These are phyloP conservation scores for Colletotrichum ledebouriae DNA, from an alignment of 2,329 filamentous ascomycete species.

Conservation along the genomic window DNA sequence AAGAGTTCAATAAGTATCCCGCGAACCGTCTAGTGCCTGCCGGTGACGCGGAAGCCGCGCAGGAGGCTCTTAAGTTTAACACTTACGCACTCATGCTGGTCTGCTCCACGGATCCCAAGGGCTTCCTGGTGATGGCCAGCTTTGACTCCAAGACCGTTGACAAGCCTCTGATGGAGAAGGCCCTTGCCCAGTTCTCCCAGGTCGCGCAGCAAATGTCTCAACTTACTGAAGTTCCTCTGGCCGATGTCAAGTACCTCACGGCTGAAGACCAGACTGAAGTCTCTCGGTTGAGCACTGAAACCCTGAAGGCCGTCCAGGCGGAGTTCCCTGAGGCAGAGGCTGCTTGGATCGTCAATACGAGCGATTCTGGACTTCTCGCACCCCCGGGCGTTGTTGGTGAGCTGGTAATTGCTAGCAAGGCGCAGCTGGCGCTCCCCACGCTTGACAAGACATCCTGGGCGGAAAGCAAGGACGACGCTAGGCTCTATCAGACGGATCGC, in stretches of 20 bases:
- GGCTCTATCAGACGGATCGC: slow-evolving; percentile 56
- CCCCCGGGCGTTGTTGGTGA: slow-evolving; percentile 60
- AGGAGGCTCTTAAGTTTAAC: slow-evolving; percentile 71
- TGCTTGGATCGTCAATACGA: slow-evolving; percentile 57
- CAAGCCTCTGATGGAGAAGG: slow-evolving; percentile 64
- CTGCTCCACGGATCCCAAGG: slow-evolving; percentile 69
- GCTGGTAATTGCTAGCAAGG: slow-evolving; percentile 55
- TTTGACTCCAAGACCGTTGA: slow-evolving; percentile 73
- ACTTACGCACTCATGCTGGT: slow-evolving; percentile 75
- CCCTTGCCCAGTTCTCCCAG: slow-evolving; percentile 64
- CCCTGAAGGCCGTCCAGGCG: slow-evolving; percentile 44
- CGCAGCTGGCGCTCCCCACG: slow-evolving; percentile 46
- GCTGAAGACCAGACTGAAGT: slow-evolving; percentile 53
- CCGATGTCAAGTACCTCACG: slow-evolving; percentile 52
- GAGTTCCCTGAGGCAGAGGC: slow-evolving; percentile 48
- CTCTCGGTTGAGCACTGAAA: slow-evolving; percentile 46
- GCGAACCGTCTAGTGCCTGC: slow-evolving; percentile 68
- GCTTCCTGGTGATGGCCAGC: slow-evolving; percentile 72
- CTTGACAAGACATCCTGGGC: slow-evolving; percentile 50
- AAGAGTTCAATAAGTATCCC: slow-evolving; percentile 51
- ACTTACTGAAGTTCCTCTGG: slow-evolving; percentile 49
- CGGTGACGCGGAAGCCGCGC: slow-evolving; percentile 68
- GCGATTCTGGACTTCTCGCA: slow-evolving; percentile 51
- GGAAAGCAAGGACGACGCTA: slow-evolving; percentile 43
- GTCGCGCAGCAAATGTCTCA: slow-evolving; percentile 65